Evolutionary conservation across 2,329 filamentous ascomycete genomes (phyloP), one percentile per base, ranked within the genome.

Genomic region (Colletotrichum musae): DNA sequence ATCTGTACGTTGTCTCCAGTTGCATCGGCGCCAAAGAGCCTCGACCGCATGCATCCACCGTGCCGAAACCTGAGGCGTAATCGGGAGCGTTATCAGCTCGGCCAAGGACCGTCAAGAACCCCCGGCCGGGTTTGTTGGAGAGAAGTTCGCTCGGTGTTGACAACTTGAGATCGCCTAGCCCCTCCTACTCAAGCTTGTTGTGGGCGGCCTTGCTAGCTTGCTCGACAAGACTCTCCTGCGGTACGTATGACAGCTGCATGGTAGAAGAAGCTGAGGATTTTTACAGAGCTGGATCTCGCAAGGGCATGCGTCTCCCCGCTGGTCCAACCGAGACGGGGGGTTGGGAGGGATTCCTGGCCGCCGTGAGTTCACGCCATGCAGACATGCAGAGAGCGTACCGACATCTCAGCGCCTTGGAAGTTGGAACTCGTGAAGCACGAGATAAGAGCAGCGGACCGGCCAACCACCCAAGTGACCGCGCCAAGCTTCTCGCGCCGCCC

Each of bases 41-140:
- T 50, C 51, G n/a, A 24, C n/a, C 18, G 65, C 53, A 10, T 36
- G 65, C 60, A 56, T 45, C 45, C 39, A 58, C 48, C 53, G 47
- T 39, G 58, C n/a, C n/a, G 61, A 59, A 26, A 53, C 60, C 43
- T 16, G 13, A 50, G 26, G 6, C 47, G 9, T 48, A 52, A 41
- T n/a, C 43, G 24, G 50, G 13, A 16, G 10, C 13, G n/a, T 47
- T 32, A 13, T 59, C 26, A 60, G 32, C 21, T 56, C 56, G 18
- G 28, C 16, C 18, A 50, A n/a, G 15, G 15, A 41, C 39, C 53
- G 47, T 39, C 21, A 24, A n/a, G 21, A 59, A 59, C 41, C 10
- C 54, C 24, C 24, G 28, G 9, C 32, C 15, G 15, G 5, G 13
- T 21, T 36, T 16, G 26, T 60, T 10, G 47, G 2, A 41, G 21